phyloP scores from a whole-genome alignment of 1,139 yeast species.

The Suhomyces ambrosiae region DNA sequence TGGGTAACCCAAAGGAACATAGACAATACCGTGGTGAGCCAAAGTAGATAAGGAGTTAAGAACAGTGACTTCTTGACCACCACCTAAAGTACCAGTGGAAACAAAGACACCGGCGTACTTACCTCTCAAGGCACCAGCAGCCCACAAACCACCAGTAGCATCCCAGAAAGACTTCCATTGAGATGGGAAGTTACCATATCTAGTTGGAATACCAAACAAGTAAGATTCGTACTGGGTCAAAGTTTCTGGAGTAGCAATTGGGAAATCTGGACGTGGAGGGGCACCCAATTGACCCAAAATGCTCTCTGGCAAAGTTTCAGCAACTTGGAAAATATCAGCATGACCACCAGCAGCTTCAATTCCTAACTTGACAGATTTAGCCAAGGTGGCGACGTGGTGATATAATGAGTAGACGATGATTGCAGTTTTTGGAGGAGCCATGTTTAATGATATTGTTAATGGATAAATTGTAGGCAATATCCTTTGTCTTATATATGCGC shows the following conservation, averaged over 20 bases:
- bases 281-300: constrained; percentile 60
- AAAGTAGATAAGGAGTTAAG: constrained; percentile 66
- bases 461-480: too few species aligned
- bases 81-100: constrained; percentile 81
- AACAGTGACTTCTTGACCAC: constrained; percentile 78
- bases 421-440: constrained; percentile 34
- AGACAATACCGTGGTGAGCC: constrained; percentile 79
- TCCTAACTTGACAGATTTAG: constrained; percentile 71
- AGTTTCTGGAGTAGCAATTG: constrained; percentile 65
- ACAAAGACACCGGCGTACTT: constrained; percentile 77
- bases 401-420: constrained; percentile 81
- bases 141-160: constrained; percentile 83
- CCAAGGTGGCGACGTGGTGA: constrained; percentile 73
- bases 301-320: constrained; percentile 75
- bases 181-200: constrained; percentile 81
- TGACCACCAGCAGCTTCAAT: constrained; percentile 71
- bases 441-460: neutral
- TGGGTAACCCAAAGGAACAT: constrained; percentile 79
- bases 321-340: constrained; percentile 74
- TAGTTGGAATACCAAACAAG: constrained; percentile 80
- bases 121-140: constrained; percentile 69
- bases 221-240: constrained; percentile 70
- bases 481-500: neutral
- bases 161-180: constrained; percentile 86
- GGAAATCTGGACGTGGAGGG: constrained; percentile 67